Evolutionary conservation across 2,329 filamentous ascomycete species (phyloP).

Genomic region (Graphilbum sp.): DNA sequence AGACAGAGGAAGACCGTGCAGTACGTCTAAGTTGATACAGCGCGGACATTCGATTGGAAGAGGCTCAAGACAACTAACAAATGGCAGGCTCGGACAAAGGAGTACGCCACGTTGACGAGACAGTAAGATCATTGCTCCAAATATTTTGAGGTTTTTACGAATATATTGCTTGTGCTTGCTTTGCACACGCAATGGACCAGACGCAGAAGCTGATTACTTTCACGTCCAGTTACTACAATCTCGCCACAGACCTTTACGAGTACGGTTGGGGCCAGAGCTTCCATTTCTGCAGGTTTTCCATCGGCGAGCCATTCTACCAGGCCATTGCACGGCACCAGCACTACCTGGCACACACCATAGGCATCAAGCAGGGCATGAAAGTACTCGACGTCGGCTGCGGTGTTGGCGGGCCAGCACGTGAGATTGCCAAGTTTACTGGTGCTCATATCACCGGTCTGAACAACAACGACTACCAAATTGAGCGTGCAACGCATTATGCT

Average conservation of each 20-base stretch:
- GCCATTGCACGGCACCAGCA: slow-evolving; percentile 95
- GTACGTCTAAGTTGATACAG: slow-evolving; percentile 26
- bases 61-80: background rate
- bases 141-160: too few relatives aligned
- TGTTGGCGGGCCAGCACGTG: slow-evolving; percentile 84
- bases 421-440: slow-evolving; percentile 92
- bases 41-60: background rate
- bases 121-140: slow-evolving; percentile 36
- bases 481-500: slow-evolving; percentile 78
- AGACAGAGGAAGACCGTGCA: slow-evolving; percentile 71
- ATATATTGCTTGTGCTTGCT: too few relatives aligned
- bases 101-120: slow-evolving; percentile 86
- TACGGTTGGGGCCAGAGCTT: slow-evolving; percentile 94
- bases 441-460: slow-evolving; percentile 83
- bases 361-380: slow-evolving; percentile 70
- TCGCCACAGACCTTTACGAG: slow-evolving; percentile 92
- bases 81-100: slow-evolving; percentile 55
- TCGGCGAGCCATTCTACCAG: slow-evolving; percentile 74
- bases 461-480: slow-evolving; percentile 99
- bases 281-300: slow-evolving; percentile 90
- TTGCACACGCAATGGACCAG: too few relatives aligned
- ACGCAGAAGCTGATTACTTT: too few relatives aligned
- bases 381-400: slow-evolving; percentile 95
- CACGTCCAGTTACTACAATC: slow-evolving; percentile 67
- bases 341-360: slow-evolving; percentile 83